Evolutionary conservation across 2,329 filamentous ascomycete species (phyloP), one percentile per base, ranked within the genome.

Genomic region (Aspergillus awamori): DNA sequence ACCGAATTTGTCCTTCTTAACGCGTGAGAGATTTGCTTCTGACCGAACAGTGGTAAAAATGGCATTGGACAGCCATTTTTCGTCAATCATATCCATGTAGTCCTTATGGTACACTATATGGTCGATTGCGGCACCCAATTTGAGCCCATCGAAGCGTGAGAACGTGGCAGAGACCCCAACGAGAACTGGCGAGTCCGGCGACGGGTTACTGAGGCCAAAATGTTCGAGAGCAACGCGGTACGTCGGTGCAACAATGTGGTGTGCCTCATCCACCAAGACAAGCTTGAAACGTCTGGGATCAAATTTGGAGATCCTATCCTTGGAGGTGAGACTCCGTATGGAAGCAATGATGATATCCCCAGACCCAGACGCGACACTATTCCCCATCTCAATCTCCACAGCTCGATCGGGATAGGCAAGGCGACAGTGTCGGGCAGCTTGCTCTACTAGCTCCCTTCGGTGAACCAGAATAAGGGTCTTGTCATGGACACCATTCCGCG

Each of bases 261-360:
- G 95, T 4, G 94, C 95, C 77, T 99, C 95, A 66, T 99, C 95
- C 4, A 99, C 94, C 2, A 99, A 83, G 0, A 99, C 81, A 0
- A 99, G 86, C 77, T 99, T 99, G 82, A 94, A 98, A 7, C 81
- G 81, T 0, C 76, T 76, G 0, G 93, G 90, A 66, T 96, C 86
- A 70, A 94, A 98, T 72, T 97, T 97, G 38, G 76, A 72, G n/a
- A 98, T 83, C 2, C 95, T 86, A 56, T 89, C 86, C 11, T 86
- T 86, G 5, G 91, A 96, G 7, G 84, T 86, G 68, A 99, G 87
- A 75, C 92, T 97, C 71, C 90, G 88, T 38, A 99, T 84, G 36
- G 94, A 97, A 48, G 94, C 95, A 55, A 99, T 84, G 8, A 94
- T 97, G 67, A 99, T 97, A 76, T 99, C 94, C 58, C 93, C 94